Conservation (phyloP, 495 filamentous ascomycete species). For the Penicillium odoratum region DNA sequence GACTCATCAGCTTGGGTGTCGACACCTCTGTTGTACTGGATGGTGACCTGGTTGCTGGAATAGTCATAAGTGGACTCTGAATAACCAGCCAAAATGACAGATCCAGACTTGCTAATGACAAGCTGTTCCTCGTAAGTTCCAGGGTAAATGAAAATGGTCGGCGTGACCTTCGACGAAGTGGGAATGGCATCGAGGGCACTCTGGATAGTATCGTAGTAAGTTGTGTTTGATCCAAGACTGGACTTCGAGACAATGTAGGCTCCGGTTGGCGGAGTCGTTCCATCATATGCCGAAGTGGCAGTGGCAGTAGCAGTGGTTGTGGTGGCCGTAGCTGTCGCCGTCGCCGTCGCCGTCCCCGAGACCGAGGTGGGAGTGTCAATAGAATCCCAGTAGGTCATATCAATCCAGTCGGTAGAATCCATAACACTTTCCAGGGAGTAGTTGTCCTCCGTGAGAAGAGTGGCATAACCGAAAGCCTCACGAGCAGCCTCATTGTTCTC, state of each 20-base stretch:
- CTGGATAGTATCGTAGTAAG: slow-evolving; percentile 10
- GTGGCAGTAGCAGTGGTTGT: slow-evolving; percentile 4
- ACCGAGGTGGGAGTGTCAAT: slow-evolving; percentile 9
- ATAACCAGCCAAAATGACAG: slow-evolving; percentile 13
- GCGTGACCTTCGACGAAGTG: not conserved
- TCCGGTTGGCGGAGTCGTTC: slow-evolving; percentile 8
- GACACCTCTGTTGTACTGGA: slow-evolving; percentile 16
- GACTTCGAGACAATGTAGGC: slow-evolving; percentile 15
- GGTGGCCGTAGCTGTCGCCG: not conserved
- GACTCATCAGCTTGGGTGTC: slow-evolving; percentile 14
- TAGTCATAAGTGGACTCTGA: slow-evolving; percentile 19
- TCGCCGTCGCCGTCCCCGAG: not conserved
- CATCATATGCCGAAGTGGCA: slow-evolving; percentile 8
- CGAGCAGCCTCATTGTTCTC: slow-evolving; percentile 9
- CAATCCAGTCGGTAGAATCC: slow-evolving; percentile 16
- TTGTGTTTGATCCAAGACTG: slow-evolving; percentile 4
- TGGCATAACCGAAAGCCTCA: slow-evolving; percentile 13
- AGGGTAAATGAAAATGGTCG: slow-evolving; percentile 6
- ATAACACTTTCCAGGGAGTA: slow-evolving; percentile 11
- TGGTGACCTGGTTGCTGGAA: slow-evolving; percentile 15
- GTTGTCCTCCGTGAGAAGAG: slow-evolving; percentile 9
- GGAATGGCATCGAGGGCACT: not conserved
- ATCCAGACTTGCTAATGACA: slow-evolving; percentile 14
- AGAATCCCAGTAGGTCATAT: slow-evolving; percentile 14
- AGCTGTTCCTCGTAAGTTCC: slow-evolving; percentile 16